These are phyloP conservation scores for Podila clonocystis DNA, from an alignment of 192 early-diverging fungal species.

Conservation along the genomic window DNA sequence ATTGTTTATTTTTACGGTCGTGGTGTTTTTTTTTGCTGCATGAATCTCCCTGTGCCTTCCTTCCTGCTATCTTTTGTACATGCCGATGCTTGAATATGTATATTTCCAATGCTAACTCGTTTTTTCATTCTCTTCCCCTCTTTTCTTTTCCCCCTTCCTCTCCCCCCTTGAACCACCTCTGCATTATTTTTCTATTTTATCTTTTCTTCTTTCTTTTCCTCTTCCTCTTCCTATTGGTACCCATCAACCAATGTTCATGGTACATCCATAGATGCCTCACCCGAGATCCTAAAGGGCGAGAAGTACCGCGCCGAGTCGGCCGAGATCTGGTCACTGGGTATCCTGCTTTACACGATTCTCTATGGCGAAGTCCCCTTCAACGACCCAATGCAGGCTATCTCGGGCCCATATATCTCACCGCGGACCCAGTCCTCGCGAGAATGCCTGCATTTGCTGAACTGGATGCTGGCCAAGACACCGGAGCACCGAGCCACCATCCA, in stretches of 20 bases:
- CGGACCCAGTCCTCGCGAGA: slow-evolving; percentile 54
- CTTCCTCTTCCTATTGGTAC: slow-evolving; percentile 54
- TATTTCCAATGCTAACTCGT: slow-evolving; percentile 1
- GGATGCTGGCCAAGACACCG: slow-evolving; percentile 67
- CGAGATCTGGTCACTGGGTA: slow-evolving; percentile 83
- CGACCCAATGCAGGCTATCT: slow-evolving; percentile 54
- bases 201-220: slow-evolving; percentile 36
- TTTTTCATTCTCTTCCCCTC: neutral
- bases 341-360: slow-evolving; percentile 66
- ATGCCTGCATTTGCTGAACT: slow-evolving; percentile 63
- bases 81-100: neutral
- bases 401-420: slow-evolving; percentile 46
- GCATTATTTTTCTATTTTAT: slow-evolving; percentile 71
- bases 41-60: neutral
- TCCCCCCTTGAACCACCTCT: slow-evolving; percentile 59
- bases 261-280: slow-evolving; percentile 61
- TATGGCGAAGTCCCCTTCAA: slow-evolving; percentile 72
- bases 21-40: neutral
- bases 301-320: slow-evolving; percentile 70
- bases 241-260: slow-evolving; percentile 66
- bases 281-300: slow-evolving; percentile 70
- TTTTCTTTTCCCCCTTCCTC: neutral
- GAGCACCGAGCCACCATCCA: slow-evolving; percentile 60
- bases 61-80: no score
- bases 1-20: neutral